Evolutionary conservation across 352 stramenopile genomes (phyloP).

Genomic region (Aphanomyces euteiches): DNA sequence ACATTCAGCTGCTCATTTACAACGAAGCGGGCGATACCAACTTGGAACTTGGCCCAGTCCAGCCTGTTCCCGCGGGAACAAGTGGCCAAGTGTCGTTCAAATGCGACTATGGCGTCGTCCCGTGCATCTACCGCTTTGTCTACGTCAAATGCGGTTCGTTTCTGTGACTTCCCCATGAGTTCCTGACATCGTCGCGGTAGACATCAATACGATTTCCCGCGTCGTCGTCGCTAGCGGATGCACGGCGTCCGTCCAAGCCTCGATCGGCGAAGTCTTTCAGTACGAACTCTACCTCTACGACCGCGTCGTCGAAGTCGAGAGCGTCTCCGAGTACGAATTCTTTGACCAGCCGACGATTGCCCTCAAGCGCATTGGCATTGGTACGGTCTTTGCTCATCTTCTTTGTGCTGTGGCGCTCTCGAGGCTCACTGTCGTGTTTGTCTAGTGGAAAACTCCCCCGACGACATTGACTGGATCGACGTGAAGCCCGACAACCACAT

Average conservation of each 20-base stretch:
- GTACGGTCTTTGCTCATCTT: constrained; percentile 30
- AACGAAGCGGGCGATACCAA: constrained; percentile 61
- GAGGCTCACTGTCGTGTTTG: not conserved
- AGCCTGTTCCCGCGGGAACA: constrained; percentile 58
- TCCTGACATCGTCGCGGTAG: constrained; percentile 34
- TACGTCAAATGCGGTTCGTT: constrained; percentile 73
- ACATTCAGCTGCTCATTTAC: constrained; percentile 79
- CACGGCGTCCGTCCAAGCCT: constrained; percentile 78
- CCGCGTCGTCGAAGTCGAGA: constrained; percentile 84
- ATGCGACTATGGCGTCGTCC: constrained; percentile 59
- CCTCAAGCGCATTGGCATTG: constrained; percentile 80
- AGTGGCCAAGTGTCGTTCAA: constrained; percentile 75
- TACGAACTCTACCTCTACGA: constrained; percentile 86
- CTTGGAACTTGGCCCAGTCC: constrained; percentile 72
- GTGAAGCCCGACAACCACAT: constrained; percentile 83
- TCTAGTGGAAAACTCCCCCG: constrained; percentile 39
- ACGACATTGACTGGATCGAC: constrained; percentile 75
- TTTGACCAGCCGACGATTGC: constrained; percentile 82
- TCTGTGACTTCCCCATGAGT: not conserved
- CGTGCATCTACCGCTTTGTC: constrained; percentile 73
- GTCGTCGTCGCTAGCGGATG: constrained; percentile 81
- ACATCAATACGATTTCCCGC: constrained; percentile 82
- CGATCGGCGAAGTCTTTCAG: constrained; percentile 84
- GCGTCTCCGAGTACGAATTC: constrained; percentile 82
- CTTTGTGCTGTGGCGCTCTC: not conserved